phyloP scores from a whole-genome alignment of 2,329 filamentous ascomycete species.

The Monosporascus sp. region DNA sequence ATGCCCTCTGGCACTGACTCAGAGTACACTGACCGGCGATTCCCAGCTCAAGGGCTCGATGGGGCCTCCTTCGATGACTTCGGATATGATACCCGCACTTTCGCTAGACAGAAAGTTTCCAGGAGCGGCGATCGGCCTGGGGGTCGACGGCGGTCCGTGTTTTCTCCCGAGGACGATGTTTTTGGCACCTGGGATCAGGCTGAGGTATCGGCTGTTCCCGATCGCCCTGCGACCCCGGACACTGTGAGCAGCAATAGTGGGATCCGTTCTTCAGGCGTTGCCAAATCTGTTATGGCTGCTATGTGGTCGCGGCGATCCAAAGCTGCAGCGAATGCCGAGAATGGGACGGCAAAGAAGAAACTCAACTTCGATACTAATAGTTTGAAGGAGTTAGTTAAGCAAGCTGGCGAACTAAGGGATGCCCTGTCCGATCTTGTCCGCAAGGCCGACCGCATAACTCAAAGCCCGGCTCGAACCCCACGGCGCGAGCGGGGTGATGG shows the following conservation, averaged over 20 bases:
- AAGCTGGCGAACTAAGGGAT: constrained; percentile 55
- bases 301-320: constrained; percentile 52
- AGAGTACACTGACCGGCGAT: constrained; percentile 37
- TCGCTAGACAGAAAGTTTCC: constrained; percentile 41
- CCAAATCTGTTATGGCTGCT: constrained; percentile 58
- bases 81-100: constrained; percentile 32
- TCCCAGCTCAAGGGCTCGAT: constrained; percentile 44
- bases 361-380: constrained; percentile 66
- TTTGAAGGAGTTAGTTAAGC: constrained; percentile 59
- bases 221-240: constrained; percentile 36
- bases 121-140: constrained; percentile 50
- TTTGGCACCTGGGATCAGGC: constrained; percentile 48
- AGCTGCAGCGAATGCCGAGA: constrained; percentile 31
- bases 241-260: constrained; percentile 27
- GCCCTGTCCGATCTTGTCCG: constrained; percentile 55
- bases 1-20: constrained; percentile 34
- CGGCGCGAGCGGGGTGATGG: constrained; percentile 45
- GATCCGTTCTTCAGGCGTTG: constrained; percentile 41
- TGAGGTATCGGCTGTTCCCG: constrained; percentile 30
- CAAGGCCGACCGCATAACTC: constrained; percentile 51
- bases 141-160: constrained; percentile 54
- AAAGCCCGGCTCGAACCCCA: constrained; percentile 49
- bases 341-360: constrained; percentile 36
- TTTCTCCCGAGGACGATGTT: constrained; percentile 61
- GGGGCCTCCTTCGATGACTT: constrained; percentile 36